A percentile compares a stretch with the other conserved stretches of the same genome.
These are phyloP conservation scores for Fusarium sp. DNA, from an alignment of 2,329 filamentous ascomycete species.

Conservation along the genomic window DNA sequence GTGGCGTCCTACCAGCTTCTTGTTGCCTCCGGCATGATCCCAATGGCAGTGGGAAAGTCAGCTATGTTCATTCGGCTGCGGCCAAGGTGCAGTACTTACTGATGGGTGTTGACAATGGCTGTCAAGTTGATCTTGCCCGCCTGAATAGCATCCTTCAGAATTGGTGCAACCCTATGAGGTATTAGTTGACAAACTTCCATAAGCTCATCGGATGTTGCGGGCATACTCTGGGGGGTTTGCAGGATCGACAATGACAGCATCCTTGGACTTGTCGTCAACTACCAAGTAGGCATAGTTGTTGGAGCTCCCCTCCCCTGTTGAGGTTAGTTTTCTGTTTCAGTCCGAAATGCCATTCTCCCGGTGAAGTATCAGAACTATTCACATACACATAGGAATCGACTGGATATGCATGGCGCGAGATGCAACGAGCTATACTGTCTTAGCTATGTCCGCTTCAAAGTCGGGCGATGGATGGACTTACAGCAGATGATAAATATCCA, in stretches of 20 bases:
- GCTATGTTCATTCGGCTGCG: not conserved
- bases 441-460: not conserved
- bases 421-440: conserved; percentile 28
- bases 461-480: conserved; percentile 27
- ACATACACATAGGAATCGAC: conserved; percentile 89
- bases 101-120: conserved; percentile 95
- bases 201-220: conserved; percentile 42
- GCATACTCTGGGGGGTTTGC: conserved; percentile 79
- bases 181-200: conserved; percentile 12
- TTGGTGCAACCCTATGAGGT: conserved; percentile 64
- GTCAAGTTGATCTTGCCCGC: conserved; percentile 82
- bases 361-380: not conserved
- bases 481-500: conserved; percentile 37
- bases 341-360: not conserved
- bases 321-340: conserved; percentile 18
- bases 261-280: conserved; percentile 80
- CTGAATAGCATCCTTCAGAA: conserved; percentile 78
- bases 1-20: conserved; percentile 71
- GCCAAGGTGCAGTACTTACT: conserved; percentile 69
- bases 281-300: conserved; percentile 91
- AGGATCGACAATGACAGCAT: conserved; percentile 83
- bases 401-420: conserved; percentile 78
- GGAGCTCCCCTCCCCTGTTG: conserved; percentile 76
- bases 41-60: conserved; percentile 73
- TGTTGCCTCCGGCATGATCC: conserved; percentile 95